A percentile compares a stretch with the other conserved stretches of the same genome.
phyloP scores from a whole-genome alignment of 2,329 filamentous ascomycete species.

The Ceratocystis colombiana region DNA sequence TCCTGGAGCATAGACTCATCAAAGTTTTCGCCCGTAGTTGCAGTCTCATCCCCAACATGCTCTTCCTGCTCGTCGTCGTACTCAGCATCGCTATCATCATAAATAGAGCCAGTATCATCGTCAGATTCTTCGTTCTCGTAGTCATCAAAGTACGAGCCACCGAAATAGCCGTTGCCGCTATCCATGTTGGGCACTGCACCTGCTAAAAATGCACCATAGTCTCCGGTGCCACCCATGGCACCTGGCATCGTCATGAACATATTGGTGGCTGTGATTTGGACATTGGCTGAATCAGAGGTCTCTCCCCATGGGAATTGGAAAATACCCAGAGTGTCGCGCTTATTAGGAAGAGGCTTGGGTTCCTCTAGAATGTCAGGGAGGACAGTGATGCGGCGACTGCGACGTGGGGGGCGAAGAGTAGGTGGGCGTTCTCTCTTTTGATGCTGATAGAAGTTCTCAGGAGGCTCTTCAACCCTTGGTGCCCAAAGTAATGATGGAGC shows the following conservation, averaged over 20 bases:
- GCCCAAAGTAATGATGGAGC: slow-evolving; percentile 31
- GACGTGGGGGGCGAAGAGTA: slow-evolving; percentile 45
- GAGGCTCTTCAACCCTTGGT: not conserved
- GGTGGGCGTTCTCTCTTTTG: slow-evolving; percentile 36
- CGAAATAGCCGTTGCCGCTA: slow-evolving; percentile 31
- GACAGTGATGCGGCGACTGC: slow-evolving; percentile 46
- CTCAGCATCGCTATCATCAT: slow-evolving; percentile 24
- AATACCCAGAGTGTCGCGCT: slow-evolving; percentile 50
- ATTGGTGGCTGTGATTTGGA: slow-evolving; percentile 33
- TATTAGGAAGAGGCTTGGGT: slow-evolving; percentile 48
- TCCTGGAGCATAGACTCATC: slow-evolving; percentile 55
- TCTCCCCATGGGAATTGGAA: slow-evolving; percentile 60
- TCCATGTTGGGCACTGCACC: slow-evolving; percentile 32
- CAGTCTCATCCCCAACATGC: slow-evolving; percentile 32
- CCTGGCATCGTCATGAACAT: slow-evolving; percentile 42
- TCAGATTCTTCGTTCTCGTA: slow-evolving; percentile 44
- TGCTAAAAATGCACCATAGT: slow-evolving; percentile 31
- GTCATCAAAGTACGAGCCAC: slow-evolving; percentile 50
- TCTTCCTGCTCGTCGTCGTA: slow-evolving; percentile 33
- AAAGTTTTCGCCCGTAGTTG: slow-evolving; percentile 43
- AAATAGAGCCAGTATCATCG: slow-evolving; percentile 33
- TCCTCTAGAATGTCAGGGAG: slow-evolving; percentile 55
- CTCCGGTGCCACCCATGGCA: slow-evolving; percentile 38
- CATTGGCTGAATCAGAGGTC: slow-evolving; percentile 46
- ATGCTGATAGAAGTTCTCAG: slow-evolving; percentile 6